Percentiles rank a stretch among this genome's conserved stretches.
Conservation (phyloP, 2,329 filamentous ascomycete species). For the Sporothrix dimorphospora region DNA sequence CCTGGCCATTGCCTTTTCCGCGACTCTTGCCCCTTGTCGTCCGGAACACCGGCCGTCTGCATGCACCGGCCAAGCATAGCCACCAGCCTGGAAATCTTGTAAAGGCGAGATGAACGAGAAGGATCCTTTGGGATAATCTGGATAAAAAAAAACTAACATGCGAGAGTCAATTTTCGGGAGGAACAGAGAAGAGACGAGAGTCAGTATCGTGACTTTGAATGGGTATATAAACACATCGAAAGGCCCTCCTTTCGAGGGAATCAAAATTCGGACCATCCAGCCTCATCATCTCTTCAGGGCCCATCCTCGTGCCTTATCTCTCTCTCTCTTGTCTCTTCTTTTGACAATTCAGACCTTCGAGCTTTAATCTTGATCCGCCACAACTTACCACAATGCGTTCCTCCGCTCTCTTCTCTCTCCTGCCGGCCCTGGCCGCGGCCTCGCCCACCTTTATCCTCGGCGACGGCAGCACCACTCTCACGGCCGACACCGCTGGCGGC, state of each 20-base stretch:
- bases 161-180: not conserved
- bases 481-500: not conserved
- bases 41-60: conserved; percentile 25
- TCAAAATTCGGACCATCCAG: not conserved
- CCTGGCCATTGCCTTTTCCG: not conserved
- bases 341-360: not conserved
- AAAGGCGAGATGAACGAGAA: not conserved
- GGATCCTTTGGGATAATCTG: conserved; percentile 10
- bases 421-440: conserved; percentile 44
- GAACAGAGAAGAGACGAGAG: not conserved
- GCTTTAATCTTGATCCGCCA: not conserved
- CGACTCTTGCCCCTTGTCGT: conserved; percentile 1
- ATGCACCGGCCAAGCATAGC: conserved; percentile 8
- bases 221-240: conserved; percentile 6
- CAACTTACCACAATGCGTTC: conserved; percentile 42
- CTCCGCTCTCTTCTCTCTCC: conserved; percentile 37
- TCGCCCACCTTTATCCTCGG: conserved; percentile 39
- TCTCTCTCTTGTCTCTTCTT: too few relatives aligned
- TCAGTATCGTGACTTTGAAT: not conserved
- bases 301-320: not conserved
- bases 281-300: not conserved
- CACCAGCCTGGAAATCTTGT: conserved; percentile 32
- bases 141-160: conserved; percentile 15
- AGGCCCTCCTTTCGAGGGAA: too few relatives aligned
- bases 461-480: conserved; percentile 29